Evolutionary conservation across 2,329 filamentous ascomycete species (phyloP).

Genomic region (Xylaria multiplex): DNA sequence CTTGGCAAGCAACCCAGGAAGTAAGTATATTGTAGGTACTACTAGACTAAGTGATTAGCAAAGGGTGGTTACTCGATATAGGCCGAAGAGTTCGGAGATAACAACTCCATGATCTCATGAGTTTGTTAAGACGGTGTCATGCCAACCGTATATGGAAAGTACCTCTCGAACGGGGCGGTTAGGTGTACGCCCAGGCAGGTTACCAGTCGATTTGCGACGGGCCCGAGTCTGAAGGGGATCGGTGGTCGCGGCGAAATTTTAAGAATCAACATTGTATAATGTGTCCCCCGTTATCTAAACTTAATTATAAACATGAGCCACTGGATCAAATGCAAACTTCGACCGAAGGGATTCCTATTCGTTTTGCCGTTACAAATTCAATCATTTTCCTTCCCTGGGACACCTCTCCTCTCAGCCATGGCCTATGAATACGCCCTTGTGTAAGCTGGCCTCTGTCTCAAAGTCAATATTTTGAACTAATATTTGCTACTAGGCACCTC

Average conservation of each 20-base stretch:
- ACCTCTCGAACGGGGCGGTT: not conserved
- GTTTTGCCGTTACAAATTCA: slow-evolving; percentile 1
- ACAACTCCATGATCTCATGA: slow-evolving; percentile 42
- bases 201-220: slow-evolving; percentile 15
- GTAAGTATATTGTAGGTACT: not conserved
- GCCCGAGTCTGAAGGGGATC: slow-evolving; percentile 14
- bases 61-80: too few relatives aligned
- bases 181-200: slow-evolving; percentile 24
- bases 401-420: slow-evolving; percentile 36
- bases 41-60: not conserved
- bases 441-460: slow-evolving; percentile 37
- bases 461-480: slow-evolving; percentile 8
- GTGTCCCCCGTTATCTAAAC: slow-evolving; percentile 22
- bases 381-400: slow-evolving; percentile 11
- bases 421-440: slow-evolving; percentile 48
- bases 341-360: slow-evolving; percentile 1
- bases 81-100: not conserved
- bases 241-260: slow-evolving; percentile 12
- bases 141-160: slow-evolving; percentile 1
- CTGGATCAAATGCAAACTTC: slow-evolving; percentile 12
- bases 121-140: slow-evolving; percentile 6
- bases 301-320: slow-evolving; percentile 30
- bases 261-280: slow-evolving; percentile 21
- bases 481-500: slow-evolving; percentile 61
- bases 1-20: not conserved